Base-by-base conservation (phyloP, 2,329 filamentous ascomycete species). In the Hypocrella siamensis region DNA sequence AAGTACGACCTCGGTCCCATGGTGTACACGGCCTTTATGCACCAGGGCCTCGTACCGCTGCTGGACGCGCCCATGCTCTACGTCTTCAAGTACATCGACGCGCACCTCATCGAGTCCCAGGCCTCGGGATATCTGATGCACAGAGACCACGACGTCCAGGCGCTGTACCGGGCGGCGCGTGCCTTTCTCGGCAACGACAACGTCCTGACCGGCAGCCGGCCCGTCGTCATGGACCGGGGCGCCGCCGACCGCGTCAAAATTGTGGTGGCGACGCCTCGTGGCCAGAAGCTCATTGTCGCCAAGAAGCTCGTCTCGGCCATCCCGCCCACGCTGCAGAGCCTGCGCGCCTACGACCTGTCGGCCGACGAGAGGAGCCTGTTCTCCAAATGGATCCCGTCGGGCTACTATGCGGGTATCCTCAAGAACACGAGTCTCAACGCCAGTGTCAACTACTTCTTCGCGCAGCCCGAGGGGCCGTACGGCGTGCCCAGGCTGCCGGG, bases 1-100 rank as follows among this genome's bases (percentile, higher is more conserved):
- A 61, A 62, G 37, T 54, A 62, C 38, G 39, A 47, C 18, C 41
- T 67, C 7, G 41, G 46, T n/a, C 41, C 53, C 3, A 46, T 60
- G 0, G 43, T 43, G 5, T 38, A 46, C 15, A 45, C 56, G 3
- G 51, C 40, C 32, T 34, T 33, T 4, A 54, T 48, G 31, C 43
- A 48, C 24, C 49, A 54, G 32, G 58, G 53, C n/a, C 35, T 56
- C 2, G 60, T 56, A 4, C 53, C 60, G 28, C 39, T 58, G 12
- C 41, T 58, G 8, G 42, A 44, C 4, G 38, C 51, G 16, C 51
- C 54, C 5, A 51, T 54, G 1, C 22, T 63, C 4, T 59, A 60
- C 36, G 39, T 56, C 21, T 43, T 60, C 28, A 54, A 58, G 35
- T 40, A 35, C 12, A 39, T 47, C 21, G 38, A 42, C 10, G 31